Evolutionary conservation across 2,329 filamentous ascomycete genomes (phyloP).

Genomic region (Calonectria henricotiae): DNA sequence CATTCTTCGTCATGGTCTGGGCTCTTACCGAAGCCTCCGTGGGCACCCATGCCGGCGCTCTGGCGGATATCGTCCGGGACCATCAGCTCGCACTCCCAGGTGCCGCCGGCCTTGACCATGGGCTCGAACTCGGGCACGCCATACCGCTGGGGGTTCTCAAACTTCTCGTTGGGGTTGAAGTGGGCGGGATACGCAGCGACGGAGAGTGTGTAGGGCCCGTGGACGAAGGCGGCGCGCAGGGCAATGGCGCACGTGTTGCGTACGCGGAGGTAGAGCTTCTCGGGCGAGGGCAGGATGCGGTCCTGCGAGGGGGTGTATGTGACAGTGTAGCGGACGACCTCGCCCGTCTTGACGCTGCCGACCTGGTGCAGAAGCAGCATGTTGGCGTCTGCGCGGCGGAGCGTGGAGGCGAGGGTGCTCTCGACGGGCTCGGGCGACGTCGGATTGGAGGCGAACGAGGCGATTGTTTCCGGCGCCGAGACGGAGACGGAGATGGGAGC

Average conservation of each 20-base stretch:
- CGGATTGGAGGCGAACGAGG: slow-evolving; percentile 29
- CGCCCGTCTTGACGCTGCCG: slow-evolving; percentile 93
- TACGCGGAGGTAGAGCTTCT: slow-evolving; percentile 86
- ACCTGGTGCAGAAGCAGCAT: slow-evolving; percentile 96
- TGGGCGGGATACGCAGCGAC: slow-evolving; percentile 87
- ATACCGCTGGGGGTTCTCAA: slow-evolving; percentile 78
- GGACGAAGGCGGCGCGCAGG: slow-evolving; percentile 93
- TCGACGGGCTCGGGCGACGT: slow-evolving; percentile 25
- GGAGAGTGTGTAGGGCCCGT: slow-evolving; percentile 94
- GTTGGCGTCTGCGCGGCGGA: slow-evolving; percentile 41
- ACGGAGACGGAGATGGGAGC: slow-evolving; percentile 27
- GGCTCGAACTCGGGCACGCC: slow-evolving; percentile 94
- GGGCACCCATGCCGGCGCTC: slow-evolving; percentile 68
- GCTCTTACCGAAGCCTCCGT: slow-evolving; percentile 65
- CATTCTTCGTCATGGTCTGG: slow-evolving; percentile 68
- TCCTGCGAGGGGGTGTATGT: slow-evolving; percentile 93
- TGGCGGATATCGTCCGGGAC: slow-evolving; percentile 86
- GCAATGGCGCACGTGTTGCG: slow-evolving; percentile 94
- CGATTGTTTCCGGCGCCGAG: slow-evolving; percentile 30
- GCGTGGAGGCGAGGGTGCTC: slow-evolving; percentile 33
- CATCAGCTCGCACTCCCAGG: slow-evolving; percentile 84
- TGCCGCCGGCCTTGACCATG: slow-evolving; percentile 93
- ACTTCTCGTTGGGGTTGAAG: slow-evolving; percentile 88
- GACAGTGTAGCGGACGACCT: slow-evolving; percentile 91
- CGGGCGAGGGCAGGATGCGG: slow-evolving; percentile 89